phyloP scores from a whole-genome alignment of 208 protist species.

The Wallacemonas sp. region DNA sequence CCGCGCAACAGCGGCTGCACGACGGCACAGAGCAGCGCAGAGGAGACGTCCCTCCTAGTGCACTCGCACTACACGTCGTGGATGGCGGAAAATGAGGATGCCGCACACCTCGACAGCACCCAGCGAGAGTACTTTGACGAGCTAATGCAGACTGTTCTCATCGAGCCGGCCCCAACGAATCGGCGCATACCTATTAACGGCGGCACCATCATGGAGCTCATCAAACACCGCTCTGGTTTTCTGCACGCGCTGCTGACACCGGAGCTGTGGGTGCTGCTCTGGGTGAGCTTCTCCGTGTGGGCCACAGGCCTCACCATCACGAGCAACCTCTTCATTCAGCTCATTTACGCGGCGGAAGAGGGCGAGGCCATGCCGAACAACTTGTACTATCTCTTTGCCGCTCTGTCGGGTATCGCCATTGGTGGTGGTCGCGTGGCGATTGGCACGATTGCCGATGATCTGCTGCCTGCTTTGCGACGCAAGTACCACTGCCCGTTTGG shows the following conservation, averaged over 20 bases:
- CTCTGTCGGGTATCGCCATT: conserved; percentile 39
- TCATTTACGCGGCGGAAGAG: conserved; percentile 35
- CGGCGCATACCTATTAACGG: conserved; percentile 32
- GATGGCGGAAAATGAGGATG: neutral
- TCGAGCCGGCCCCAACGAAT: conserved; percentile 2
- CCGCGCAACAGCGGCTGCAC: too few species aligned
- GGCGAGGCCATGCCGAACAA: conserved; percentile 32
- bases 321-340: conserved; percentile 50
- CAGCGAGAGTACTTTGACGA: neutral
- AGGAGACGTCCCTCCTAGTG: too few species aligned
- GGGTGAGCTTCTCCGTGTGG: conserved; percentile 50
- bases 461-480: conserved; percentile 23
- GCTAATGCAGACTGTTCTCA: neutral
- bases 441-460: conserved; percentile 36
- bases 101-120: neutral
- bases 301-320: conserved; percentile 49
- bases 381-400: conserved; percentile 48
- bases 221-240: conserved; percentile 55
- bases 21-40: too few species aligned
- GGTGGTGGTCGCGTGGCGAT: conserved; percentile 46
- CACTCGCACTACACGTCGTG: too few species aligned
- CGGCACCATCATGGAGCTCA: conserved; percentile 36
- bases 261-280: conserved; percentile 41
- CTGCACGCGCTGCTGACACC: conserved; percentile 33
- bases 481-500: conserved; percentile 14